Conservation (phyloP, 768 basidiomycete species). For the Tulasnella sp. region DNA sequence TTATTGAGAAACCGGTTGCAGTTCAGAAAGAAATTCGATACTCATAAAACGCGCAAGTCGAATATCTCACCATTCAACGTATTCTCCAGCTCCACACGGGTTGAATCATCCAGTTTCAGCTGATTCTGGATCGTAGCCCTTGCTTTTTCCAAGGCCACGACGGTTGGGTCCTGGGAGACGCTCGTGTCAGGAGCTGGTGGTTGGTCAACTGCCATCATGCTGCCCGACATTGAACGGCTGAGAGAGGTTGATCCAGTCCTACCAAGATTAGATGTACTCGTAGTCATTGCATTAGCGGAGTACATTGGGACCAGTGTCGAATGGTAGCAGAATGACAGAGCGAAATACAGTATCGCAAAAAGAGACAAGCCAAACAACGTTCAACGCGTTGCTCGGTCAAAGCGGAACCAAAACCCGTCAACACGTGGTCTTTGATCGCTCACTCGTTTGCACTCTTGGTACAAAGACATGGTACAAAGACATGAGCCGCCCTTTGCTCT, state of each 20-base stretch:
- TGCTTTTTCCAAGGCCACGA: constrained; percentile 9
- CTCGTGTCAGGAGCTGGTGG: too few species aligned
- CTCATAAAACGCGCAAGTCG: neutral
- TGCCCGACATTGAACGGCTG: neutral
- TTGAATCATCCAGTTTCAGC: neutral
- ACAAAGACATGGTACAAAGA: too few species aligned
- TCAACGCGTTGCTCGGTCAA: too few species aligned
- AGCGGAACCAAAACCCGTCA: too few species aligned
- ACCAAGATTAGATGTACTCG: neutral
- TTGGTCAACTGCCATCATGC: neutral
- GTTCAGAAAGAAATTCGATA: neutral
- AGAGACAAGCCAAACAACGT: too few species aligned
- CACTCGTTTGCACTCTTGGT: too few species aligned
- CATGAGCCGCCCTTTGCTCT: too few species aligned
- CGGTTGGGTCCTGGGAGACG: constrained; percentile 1
- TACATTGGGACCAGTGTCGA: neutral
- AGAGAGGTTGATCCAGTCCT: neutral
- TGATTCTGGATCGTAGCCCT: constrained; percentile 1
- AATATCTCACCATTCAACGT: neutral
- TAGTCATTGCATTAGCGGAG: neutral
- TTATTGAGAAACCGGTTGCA: constrained; percentile 1
- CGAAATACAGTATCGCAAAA: too few species aligned
- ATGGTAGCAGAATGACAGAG: neutral
- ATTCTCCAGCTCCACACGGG: neutral
- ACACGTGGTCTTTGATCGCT: too few species aligned